Evolutionary conservation across 2,329 filamentous ascomycete species (phyloP).

Genomic region (Phialocephala sp.): DNA sequence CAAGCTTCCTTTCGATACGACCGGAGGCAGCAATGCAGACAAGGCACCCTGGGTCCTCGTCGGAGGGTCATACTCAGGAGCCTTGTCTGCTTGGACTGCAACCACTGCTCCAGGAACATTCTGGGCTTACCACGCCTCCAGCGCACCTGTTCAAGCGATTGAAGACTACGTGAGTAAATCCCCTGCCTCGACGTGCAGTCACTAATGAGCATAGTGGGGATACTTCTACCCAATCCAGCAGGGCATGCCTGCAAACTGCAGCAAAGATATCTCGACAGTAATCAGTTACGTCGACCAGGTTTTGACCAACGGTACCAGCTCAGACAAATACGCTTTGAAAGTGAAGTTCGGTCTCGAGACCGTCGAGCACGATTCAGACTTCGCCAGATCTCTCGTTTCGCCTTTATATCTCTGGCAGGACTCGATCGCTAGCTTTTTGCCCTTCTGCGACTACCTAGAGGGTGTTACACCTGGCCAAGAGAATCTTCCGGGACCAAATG

Average conservation of each 20-base stretch:
- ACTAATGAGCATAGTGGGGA: constrained; percentile 46
- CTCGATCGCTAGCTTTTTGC: neutral
- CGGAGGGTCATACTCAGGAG: constrained; percentile 61
- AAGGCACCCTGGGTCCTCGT: constrained; percentile 58
- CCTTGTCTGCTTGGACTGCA: constrained; percentile 58
- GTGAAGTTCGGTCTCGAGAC: constrained; percentile 52
- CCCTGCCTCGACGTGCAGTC: too few species aligned
- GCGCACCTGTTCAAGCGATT: constrained; percentile 57
- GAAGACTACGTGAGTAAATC: constrained; percentile 47
- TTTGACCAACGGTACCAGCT: constrained; percentile 47
- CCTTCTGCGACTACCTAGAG: constrained; percentile 3
- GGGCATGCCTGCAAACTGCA: constrained; percentile 62
- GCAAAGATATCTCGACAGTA: constrained; percentile 53
- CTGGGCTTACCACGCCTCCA: constrained; percentile 62
- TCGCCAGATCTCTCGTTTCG: neutral
- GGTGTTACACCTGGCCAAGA: neutral
- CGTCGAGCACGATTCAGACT: constrained; percentile 1
- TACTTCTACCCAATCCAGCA: constrained; percentile 60
- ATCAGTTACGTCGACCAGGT: constrained; percentile 56
- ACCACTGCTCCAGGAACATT: constrained; percentile 56
- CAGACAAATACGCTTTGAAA: constrained; percentile 51
- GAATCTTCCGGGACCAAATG: constrained; percentile 1
- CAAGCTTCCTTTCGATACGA: constrained; percentile 55
- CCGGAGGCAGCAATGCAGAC: constrained; percentile 51
- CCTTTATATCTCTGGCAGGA: neutral